Evolutionary conservation across 1,284 basidiomycete genomes (phyloP), one percentile per base, ranked within the genome.

Genomic region (Rhodotorula sp.): DNA sequence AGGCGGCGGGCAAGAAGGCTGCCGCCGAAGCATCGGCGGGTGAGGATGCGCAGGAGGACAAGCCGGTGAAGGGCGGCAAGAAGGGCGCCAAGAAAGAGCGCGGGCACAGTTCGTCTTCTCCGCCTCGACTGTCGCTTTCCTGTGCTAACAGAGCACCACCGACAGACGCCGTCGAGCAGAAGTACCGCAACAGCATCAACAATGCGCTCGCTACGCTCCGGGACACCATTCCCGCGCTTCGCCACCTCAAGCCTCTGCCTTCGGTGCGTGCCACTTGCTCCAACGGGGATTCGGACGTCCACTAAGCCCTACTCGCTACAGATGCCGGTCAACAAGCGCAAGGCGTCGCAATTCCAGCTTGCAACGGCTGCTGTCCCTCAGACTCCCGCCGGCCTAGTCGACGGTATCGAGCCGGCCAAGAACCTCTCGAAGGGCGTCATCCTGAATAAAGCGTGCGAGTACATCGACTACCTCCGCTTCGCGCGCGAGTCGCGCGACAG

Each of bases 141-240:
- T 13, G 14, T 3, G 19, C n/a, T n/a, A 17, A 27, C 50, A 23
- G 19, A n/a, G 12, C 1, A 7, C 14, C 9, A 27, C 12, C 19
- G n/a, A 9, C 61, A 78, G 76, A 78, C 46, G 77, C 77, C 12
- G 77, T 78, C 62, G 77, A 78, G 60, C 74, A 76, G 54, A 70
- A 77, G 57, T 78, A 78, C 53, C 76, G 77, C 46, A 78, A 78
- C 61, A 77, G 76, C 61, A 78, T 78, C 71, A 78, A 78, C 67
- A 74, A 74, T 34, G 72, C 70, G 45, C 72, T 78, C 34, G 75
- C 77, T 4, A 69, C 75, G 16, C 68, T 78, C 19, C 72, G 75
- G 16, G 77, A 78, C 61, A 68, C 70, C 4, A 74, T 78, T 19
- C 77, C 77, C 3, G 77, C 77, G 3, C 61, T 78, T 42, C 68